A percentile compares a stretch with the other conserved stretches of the same genome.
phyloP scores from a whole-genome alignment of 2,329 filamentous ascomycete species.

The Pyrenochaeta sp. region DNA sequence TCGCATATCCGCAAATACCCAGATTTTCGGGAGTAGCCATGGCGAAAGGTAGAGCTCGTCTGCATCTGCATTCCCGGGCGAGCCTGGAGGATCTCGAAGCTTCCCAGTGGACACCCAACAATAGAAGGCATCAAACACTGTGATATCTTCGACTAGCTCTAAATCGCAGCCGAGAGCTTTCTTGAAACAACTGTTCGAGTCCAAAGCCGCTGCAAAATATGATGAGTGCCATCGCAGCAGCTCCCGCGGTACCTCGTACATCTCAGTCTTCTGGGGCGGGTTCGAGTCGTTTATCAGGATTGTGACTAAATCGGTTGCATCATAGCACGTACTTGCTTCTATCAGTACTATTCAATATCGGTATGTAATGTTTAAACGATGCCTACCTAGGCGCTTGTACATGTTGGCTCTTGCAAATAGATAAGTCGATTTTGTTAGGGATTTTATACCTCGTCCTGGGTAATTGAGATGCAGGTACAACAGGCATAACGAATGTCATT shows the following conservation, averaged over 20 bases:
- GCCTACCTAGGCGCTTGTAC: too few relatives aligned
- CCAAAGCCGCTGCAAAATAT: neutral
- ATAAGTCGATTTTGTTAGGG: too few relatives aligned
- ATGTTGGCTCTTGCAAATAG: too few relatives aligned
- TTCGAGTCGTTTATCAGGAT: too few relatives aligned
- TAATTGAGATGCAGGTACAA: too few relatives aligned
- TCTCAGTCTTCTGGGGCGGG: neutral
- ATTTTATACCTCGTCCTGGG: too few relatives aligned
- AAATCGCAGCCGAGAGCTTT: neutral
- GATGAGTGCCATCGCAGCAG: constrained; percentile 1
- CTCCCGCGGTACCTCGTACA: neutral
- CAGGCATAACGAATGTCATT: too few relatives aligned
- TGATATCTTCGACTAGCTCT: neutral
- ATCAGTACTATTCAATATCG: too few relatives aligned
- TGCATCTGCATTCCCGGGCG: too few relatives aligned
- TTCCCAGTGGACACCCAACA: neutral
- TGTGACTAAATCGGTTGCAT: too few relatives aligned
- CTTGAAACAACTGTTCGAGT: neutral
- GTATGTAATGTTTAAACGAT: too few relatives aligned
- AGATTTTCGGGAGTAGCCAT: neutral
- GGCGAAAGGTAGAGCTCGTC: neutral
- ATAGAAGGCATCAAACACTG: neutral
- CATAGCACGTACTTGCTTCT: too few relatives aligned
- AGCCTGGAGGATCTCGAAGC: neutral
- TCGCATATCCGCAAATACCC: neutral